phyloP scores from a whole-genome alignment of 176 grass and related monocot genomes.

The Musa itinerans region DNA sequence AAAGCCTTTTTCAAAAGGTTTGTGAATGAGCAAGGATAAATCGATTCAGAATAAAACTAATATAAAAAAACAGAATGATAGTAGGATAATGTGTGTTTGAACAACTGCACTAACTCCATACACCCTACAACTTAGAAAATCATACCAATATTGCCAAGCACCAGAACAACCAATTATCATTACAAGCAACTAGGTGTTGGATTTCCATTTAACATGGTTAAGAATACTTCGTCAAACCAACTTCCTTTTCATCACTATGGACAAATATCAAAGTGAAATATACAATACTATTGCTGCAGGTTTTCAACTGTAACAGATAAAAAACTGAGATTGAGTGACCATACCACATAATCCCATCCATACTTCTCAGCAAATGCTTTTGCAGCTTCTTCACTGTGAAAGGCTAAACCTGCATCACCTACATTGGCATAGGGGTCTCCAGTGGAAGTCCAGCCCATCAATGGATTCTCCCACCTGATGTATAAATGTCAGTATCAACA shows the following conservation, averaged over 20 bases:
- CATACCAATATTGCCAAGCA: neutral
- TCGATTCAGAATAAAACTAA: too few relatives aligned
- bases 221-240: neutral
- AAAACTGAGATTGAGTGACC: neutral
- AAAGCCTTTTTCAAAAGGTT: too few relatives aligned
- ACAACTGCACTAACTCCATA: too few relatives aligned
- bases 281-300: neutral
- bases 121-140: neutral
- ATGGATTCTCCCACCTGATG: slow-evolving; percentile 96
- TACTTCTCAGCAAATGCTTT: slow-evolving; percentile 84
- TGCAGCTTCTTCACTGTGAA: slow-evolving; percentile 76
- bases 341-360: slow-evolving; percentile 92
- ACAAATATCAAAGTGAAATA: neutral
- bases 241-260: neutral
- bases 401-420: slow-evolving; percentile 69
- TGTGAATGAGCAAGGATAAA: too few relatives aligned
- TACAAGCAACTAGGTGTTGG: neutral
- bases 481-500: slow-evolving; percentile 8
- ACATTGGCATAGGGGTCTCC: slow-evolving; percentile 97
- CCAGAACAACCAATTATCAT: neutral
- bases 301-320: neutral
- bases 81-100: too few relatives aligned
- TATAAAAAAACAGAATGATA: too few relatives aligned
- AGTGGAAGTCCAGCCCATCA: slow-evolving; percentile 99
- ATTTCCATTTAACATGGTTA: neutral